Evolutionary conservation across 306 rosid genomes (phyloP), one percentile per base, ranked within the genome.

Genomic region (Aeschynomene evenia): DNA sequence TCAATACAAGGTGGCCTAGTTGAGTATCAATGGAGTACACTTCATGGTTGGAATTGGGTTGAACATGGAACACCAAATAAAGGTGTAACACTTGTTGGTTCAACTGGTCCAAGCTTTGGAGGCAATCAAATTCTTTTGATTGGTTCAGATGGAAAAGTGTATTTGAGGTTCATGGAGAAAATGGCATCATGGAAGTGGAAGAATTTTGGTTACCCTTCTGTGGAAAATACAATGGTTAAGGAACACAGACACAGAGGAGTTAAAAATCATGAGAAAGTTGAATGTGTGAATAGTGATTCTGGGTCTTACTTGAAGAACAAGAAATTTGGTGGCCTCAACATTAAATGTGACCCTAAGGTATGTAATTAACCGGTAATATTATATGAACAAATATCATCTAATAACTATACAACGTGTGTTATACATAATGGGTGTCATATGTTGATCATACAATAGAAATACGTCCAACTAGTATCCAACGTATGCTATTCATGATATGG

Each of bases 61-160:
- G 98, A 93, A 56, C 98, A 93, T 74, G 98, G 98, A 71, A 85
- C 87, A 71, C 98, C 98, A 18, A 63, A 82, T 79, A 85, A 76
- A 69, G 96, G 82, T 56, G 94, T 88, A 29, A 82, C 80, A 14
- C 68, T 93, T 45, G 79, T 84, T 63, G 87, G 87, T 43, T 81
- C 93, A 43, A 88, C 96, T 2, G 96, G 98, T 39, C 98, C 98
- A 13, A 83, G 86, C 74, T 79, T 93, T 53, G 81, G 82, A 62
- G 89, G 86, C 2, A 90, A 77, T 73, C 89, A 88, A 73, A 75
- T 88, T 45, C 86, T 93, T 74, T 80, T 88, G 73, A 79, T 93
- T 62, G 97, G 98, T 66, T 90, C 97, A 19, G 95, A 93, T 78
- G 98, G 98, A 46, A 82, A 83, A 68, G 96, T 90, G 7, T 93